These are phyloP conservation scores for Hypoxylon rubiginosum DNA, from an alignment of 2,329 filamentous ascomycete species.

Conservation along the genomic window DNA sequence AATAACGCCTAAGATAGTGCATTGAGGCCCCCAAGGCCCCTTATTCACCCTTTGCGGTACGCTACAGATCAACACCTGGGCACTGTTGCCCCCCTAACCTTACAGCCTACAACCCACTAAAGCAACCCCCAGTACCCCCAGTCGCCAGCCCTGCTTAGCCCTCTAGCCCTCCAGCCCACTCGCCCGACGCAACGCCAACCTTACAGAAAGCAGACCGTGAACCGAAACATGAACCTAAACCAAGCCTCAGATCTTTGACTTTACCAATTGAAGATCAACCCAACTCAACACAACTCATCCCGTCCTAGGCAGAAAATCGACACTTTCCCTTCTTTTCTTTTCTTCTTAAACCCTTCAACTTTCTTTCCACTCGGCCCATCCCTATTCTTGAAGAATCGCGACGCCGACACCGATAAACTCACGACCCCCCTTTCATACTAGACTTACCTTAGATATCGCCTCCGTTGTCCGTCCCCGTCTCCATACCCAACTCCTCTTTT, in stretches of 20 bases:
- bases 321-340: slow-evolving; percentile 24
- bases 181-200: background rate
- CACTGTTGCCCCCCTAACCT: background rate
- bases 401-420: slow-evolving; percentile 31
- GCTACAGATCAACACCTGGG: slow-evolving; percentile 7
- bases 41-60: slow-evolving; percentile 6
- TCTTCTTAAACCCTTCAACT: slow-evolving; percentile 16
- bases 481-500: slow-evolving; percentile 36
- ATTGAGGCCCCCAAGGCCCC: background rate
- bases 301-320: slow-evolving; percentile 35
- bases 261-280: slow-evolving; percentile 39
- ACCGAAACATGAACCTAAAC: slow-evolving; percentile 1
- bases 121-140: background rate
- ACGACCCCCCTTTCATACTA: slow-evolving; percentile 19
- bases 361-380: slow-evolving; percentile 9
- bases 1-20: background rate
- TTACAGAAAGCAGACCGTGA: background rate
- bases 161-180: background rate
- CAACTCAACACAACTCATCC: slow-evolving; percentile 30
- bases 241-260: slow-evolving; percentile 37
- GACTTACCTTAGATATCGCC: slow-evolving; percentile 3
- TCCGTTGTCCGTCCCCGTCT: background rate
- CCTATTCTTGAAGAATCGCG: slow-evolving; percentile 20
- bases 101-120: background rate
- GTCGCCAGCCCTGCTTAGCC: background rate